A percentile compares a stretch with the other conserved stretches of the same genome.
phyloP scores from a whole-genome alignment of 1,139 yeast genomes.

The Kodamaea plutei region DNA sequence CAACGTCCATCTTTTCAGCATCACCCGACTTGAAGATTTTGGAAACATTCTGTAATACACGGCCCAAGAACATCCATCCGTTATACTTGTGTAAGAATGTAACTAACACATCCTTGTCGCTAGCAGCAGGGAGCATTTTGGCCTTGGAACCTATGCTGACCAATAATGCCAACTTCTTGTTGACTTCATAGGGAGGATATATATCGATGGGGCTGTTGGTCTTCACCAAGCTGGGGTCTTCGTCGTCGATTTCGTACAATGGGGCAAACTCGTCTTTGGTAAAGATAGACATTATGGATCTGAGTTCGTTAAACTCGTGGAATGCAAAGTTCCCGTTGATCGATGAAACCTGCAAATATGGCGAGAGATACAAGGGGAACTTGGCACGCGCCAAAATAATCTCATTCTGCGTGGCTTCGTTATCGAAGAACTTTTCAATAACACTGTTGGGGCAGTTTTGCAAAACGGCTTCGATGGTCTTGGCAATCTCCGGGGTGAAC shows the following conservation, averaged over 20 bases:
- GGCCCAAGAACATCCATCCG: conserved; percentile 86
- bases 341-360: conserved; percentile 59
- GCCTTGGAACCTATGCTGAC: conserved; percentile 62
- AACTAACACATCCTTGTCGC: conserved; percentile 47
- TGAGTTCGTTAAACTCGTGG: conserved; percentile 55
- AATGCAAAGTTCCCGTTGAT: conserved; percentile 66
- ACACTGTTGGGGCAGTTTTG: conserved; percentile 52
- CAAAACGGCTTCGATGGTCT: conserved; percentile 48
- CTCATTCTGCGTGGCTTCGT: conserved; percentile 51
- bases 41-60: conserved; percentile 64
- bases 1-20: conserved; percentile 31
- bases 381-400: conserved; percentile 64
- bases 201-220: conserved; percentile 39
- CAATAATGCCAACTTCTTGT: conserved; percentile 41
- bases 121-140: conserved; percentile 52
- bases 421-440: conserved; percentile 54
- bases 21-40: conserved; percentile 33
- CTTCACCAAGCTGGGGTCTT: conserved; percentile 48
- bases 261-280: conserved; percentile 32
- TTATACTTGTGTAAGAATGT: conserved; percentile 70
- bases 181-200: conserved; percentile 48
- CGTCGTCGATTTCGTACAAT: conserved; percentile 47
- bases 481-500: conserved; percentile 52
- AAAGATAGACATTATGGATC: conserved; percentile 53
- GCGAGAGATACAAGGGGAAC: conserved; percentile 64